phyloP scores from a whole-genome alignment of 2,329 filamentous ascomycete species.

The Aspergillus spinulosporus region DNA sequence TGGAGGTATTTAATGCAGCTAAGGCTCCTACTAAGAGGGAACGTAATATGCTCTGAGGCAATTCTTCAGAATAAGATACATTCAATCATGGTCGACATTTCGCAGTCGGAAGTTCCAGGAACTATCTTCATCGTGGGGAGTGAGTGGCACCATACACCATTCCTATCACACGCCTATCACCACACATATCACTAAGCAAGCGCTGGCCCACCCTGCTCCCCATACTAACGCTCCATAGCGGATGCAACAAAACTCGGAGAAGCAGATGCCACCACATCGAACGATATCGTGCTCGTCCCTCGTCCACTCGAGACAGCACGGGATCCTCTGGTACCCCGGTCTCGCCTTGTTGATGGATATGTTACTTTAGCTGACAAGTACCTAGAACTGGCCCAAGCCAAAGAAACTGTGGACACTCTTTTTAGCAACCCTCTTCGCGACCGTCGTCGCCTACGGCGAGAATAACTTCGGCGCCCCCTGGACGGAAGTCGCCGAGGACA shows the following conservation, averaged over 20 bases:
- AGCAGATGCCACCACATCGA: slow-evolving; percentile 25
- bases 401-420: slow-evolving; percentile 46
- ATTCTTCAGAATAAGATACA: slow-evolving; percentile 15
- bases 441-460: slow-evolving; percentile 44
- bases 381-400: slow-evolving; percentile 35
- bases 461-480: slow-evolving; percentile 47
- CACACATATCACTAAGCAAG: slow-evolving; percentile 14
- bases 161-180: no score
- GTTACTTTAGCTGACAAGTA: background rate
- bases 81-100: slow-evolving; percentile 19
- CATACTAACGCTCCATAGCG: background rate
- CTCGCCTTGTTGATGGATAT: background rate
- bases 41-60: background rate
- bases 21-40: background rate
- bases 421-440: slow-evolving; percentile 43
- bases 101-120: slow-evolving; percentile 33
- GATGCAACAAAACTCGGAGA: slow-evolving; percentile 15
- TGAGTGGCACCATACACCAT: slow-evolving; percentile 13
- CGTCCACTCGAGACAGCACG: slow-evolving; percentile 33
- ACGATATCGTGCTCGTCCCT: slow-evolving; percentile 37
- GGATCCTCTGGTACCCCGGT: slow-evolving; percentile 31
- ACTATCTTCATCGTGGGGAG: slow-evolving; percentile 37
- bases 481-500: slow-evolving; percentile 44
- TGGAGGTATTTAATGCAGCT: background rate
- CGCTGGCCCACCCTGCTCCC: background rate